Percentiles rank a stretch among this genome's conserved stretches.
These are phyloP conservation scores for Nigrospora osmanthi DNA, from an alignment of 2,329 filamentous ascomycete genomes.

Conservation along the genomic window DNA sequence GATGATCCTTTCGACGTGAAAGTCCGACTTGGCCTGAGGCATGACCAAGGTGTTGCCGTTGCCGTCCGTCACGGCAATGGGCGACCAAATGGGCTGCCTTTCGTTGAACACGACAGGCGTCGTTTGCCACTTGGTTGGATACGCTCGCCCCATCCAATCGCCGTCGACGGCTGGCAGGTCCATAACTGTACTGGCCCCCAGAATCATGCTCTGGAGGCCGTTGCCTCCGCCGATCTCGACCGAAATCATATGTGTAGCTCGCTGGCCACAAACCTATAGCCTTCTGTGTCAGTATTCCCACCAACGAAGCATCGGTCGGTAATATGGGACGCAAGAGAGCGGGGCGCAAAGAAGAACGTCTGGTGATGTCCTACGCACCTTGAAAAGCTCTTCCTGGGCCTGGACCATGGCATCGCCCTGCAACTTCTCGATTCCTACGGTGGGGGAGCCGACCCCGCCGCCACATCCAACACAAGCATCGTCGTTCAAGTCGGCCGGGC, in stretches of 20 bases:
- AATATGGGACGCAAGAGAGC: too few species aligned
- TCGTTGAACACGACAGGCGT: conserved; percentile 45
- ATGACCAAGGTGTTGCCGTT: conserved; percentile 31
- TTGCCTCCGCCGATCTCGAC: conserved; percentile 63
- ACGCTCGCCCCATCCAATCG: conserved; percentile 50
- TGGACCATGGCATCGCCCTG: conserved; percentile 47
- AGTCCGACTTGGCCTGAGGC: conserved; percentile 36
- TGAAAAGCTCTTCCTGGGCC: conserved; percentile 43
- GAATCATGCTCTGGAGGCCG: conserved; percentile 48
- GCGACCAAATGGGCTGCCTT: conserved; percentile 30
- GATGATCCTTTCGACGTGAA: conserved; percentile 39
- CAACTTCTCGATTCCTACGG: conserved; percentile 53
- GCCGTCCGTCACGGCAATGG: conserved; percentile 40
- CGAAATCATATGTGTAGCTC: conserved; percentile 50
- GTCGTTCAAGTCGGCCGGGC: conserved; percentile 39
- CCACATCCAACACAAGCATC: conserved; percentile 46
- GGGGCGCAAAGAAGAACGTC: too few species aligned
- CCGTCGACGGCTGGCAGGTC: conserved; percentile 43
- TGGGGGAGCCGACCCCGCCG: conserved; percentile 51
- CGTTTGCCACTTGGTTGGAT: conserved; percentile 47
- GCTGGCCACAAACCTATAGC: conserved; percentile 19
- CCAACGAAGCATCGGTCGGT: too few species aligned
- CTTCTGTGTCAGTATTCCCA: too few species aligned
- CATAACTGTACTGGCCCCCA: conserved; percentile 45
- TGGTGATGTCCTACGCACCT: conserved; percentile 7